Evolutionary conservation across 176 grass and related monocot genomes (phyloP).

Genomic region (Rhipidocladum racemiflorum): DNA sequence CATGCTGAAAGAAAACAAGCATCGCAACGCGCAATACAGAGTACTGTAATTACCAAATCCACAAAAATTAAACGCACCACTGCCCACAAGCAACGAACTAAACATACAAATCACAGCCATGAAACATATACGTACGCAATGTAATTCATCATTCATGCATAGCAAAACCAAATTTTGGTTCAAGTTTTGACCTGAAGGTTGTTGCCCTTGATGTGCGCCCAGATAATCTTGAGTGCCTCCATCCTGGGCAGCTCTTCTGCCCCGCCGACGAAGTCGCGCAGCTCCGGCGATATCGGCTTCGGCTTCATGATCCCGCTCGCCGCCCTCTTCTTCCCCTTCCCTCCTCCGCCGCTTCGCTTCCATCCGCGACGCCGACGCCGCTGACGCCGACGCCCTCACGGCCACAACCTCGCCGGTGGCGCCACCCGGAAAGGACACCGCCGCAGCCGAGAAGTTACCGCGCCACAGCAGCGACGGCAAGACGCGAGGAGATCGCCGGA

Average conservation of each 20-base stretch:
- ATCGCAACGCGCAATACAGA: neutral
- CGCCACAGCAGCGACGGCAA: neutral
- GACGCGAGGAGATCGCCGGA: constrained; percentile 27
- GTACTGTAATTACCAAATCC: neutral
- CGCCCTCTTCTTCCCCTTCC: constrained; percentile 38
- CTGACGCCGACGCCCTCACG: too few relatives aligned
- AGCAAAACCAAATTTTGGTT: neutral
- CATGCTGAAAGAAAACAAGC: neutral
- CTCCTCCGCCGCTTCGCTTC: constrained; percentile 19
- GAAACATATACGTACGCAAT: neutral
- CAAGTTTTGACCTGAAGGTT: constrained; percentile 60
- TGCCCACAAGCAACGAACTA: neutral
- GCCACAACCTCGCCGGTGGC: constrained; percentile 2
- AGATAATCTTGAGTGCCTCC: constrained; percentile 81
- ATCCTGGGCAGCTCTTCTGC: constrained; percentile 69
- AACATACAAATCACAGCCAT: neutral
- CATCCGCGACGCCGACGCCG: neutral
- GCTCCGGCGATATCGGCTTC: constrained; percentile 68
- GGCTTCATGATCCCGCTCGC: constrained; percentile 86
- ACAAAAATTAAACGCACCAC: neutral
- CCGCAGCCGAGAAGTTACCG: neutral
- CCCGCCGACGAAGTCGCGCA: constrained; percentile 73
- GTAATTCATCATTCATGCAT: neutral
- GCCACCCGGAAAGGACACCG: constrained; percentile 6
- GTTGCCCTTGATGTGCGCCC: constrained; percentile 94